Conservation (phyloP, 2,329 filamentous ascomycete species). For the Aotearoamyces nothofagi region DNA sequence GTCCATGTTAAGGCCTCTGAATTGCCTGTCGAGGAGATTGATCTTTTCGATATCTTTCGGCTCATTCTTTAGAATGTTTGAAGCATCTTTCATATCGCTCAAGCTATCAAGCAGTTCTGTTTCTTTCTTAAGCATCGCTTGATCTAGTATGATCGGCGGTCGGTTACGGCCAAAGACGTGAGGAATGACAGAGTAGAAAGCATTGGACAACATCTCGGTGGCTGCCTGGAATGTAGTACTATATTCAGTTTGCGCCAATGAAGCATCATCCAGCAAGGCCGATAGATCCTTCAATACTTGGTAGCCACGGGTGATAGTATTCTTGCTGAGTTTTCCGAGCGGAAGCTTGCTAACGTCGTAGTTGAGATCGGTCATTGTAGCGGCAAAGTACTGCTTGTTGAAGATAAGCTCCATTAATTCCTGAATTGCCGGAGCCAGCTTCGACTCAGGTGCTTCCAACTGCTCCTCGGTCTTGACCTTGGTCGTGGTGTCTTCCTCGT, state of each 20-base stretch:
- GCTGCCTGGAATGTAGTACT: constrained; percentile 23
- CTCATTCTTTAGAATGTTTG: constrained; percentile 58
- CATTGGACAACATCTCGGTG: constrained; percentile 53
- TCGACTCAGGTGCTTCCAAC: constrained; percentile 31
- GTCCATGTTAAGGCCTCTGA: constrained; percentile 51
- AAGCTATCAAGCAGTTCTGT: constrained; percentile 68
- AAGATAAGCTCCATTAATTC: constrained; percentile 70
- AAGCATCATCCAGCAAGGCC: constrained; percentile 41
- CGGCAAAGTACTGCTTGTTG: constrained; percentile 57
- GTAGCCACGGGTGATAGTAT: constrained; percentile 61
- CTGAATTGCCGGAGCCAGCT: constrained; percentile 43
- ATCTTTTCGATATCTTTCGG: constrained; percentile 32
- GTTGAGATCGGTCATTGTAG: constrained; percentile 49
- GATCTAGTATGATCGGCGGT: constrained; percentile 49
- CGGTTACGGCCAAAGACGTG: constrained; percentile 63
- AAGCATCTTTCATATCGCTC: constrained; percentile 73
- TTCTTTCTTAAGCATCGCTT: constrained; percentile 52
- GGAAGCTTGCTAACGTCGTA: constrained; percentile 67
- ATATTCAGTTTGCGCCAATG: constrained; percentile 29
- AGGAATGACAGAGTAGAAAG: constrained; percentile 70
- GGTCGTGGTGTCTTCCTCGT: constrained; percentile 29
- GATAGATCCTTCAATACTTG: constrained; percentile 63
- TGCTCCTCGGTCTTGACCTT: constrained; percentile 20
- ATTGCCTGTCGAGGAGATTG: constrained; percentile 59
- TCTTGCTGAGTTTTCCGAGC: constrained; percentile 69